These are phyloP conservation scores for Phytomonas francai DNA, from an alignment of 208 protist genomes.

Conservation along the genomic window DNA sequence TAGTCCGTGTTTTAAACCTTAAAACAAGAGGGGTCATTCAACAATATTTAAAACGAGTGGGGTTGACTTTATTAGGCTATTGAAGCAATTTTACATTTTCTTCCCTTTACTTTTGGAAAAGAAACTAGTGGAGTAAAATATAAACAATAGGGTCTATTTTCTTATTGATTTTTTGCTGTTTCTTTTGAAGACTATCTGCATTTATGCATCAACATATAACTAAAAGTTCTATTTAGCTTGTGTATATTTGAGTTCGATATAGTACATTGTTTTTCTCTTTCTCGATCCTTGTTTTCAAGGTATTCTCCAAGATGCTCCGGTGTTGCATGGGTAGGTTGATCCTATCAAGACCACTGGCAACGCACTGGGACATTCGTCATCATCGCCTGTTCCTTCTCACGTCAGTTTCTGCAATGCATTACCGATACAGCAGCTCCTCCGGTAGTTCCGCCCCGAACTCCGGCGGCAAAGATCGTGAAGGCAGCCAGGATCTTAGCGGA, in stretches of 20 bases:
- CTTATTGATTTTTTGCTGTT: conserved; percentile 13
- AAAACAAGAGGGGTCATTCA: no score
- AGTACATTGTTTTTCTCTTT: not conserved
- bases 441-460: not conserved
- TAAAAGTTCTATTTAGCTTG: not conserved
- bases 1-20: not conserved
- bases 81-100: not conserved
- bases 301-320: not conserved
- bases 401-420: not conserved
- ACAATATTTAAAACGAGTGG: not conserved
- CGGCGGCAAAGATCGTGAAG: not conserved
- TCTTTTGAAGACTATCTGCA: conserved; percentile 4
- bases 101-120: not conserved
- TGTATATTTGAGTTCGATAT: not conserved
- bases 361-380: not conserved
- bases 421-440: not conserved
- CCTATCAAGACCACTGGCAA: not conserved
- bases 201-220: not conserved
- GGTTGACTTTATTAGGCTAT: not conserved
- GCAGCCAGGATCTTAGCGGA: not conserved
- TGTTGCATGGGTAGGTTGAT: not conserved
- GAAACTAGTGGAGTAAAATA: not conserved
- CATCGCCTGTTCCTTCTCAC: not conserved
- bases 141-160: not conserved
- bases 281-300: not conserved